phyloP scores from a whole-genome alignment of 306 rosid species.

The Trifolium repens region DNA sequence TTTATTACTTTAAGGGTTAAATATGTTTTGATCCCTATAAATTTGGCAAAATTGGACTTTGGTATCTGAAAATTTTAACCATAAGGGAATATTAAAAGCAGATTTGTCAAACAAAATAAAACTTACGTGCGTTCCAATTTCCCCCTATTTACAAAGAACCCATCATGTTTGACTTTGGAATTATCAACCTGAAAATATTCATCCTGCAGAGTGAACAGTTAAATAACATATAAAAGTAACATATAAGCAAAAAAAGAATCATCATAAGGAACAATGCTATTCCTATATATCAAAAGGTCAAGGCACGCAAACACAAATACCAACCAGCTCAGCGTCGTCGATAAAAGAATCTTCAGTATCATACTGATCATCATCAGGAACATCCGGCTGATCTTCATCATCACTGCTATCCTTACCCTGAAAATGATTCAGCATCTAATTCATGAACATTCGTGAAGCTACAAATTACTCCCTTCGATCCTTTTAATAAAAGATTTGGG shows the following conservation, averaged over 20 bases:
- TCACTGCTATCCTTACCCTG: conserved; percentile 98
- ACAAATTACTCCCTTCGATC: not conserved
- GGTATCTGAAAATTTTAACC: not conserved
- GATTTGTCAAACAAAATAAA: conserved; percentile 33
- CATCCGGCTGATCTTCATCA: conserved; percentile 75
- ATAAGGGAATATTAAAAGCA: conserved; percentile 20
- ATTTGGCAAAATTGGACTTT: not conserved
- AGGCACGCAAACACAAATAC: conserved; percentile 41
- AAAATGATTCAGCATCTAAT: conserved; percentile 34
- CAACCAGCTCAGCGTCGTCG: conserved; percentile 96
- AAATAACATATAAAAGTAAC: conserved; percentile 33
- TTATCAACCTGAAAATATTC: conserved; percentile 96
- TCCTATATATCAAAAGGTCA: conserved; percentile 12
- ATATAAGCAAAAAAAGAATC: conserved; percentile 7
- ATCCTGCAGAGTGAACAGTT: conserved; percentile 69
- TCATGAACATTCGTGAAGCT: conserved; percentile 28
- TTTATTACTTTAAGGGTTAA: not conserved
- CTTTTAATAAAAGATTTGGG: no score
- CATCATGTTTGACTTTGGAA: conserved; percentile 89
- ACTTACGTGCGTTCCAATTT: conserved; percentile 89
- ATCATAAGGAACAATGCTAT: conserved; percentile 6
- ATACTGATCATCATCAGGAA: conserved; percentile 96
- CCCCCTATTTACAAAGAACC: conserved; percentile 96
- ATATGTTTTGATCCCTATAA: not conserved
- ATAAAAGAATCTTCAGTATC: conserved; percentile 98